Percentiles rank a stretch among this genome's conserved stretches.
phyloP scores from a whole-genome alignment of 176 grass and related monocot genomes.

The Musa beccarii region DNA sequence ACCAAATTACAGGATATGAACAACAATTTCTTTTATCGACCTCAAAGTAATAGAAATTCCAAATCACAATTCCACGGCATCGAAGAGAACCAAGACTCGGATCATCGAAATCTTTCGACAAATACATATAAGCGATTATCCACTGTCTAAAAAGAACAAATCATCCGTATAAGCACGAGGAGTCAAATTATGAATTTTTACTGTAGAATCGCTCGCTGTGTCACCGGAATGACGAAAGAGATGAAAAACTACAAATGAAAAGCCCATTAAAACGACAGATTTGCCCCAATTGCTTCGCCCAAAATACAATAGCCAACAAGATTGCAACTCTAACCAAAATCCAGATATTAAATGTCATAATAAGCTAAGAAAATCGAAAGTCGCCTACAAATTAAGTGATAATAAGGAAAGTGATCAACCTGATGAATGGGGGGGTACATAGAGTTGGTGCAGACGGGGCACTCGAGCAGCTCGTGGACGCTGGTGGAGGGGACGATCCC shows the following conservation, averaged over 20 bases:
- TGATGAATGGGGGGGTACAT: conserved; percentile 24
- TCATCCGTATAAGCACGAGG: no score
- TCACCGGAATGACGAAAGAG: not conserved
- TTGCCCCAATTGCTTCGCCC: not conserved
- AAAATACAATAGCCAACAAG: not conserved
- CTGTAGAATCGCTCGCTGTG: no score
- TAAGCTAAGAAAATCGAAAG: not conserved
- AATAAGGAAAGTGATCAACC: conserved; percentile 1
- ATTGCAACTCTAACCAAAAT: not conserved
- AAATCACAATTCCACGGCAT: not conserved
- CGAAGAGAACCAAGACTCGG: not conserved
- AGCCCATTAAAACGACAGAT: not conserved
- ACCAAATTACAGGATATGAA: no score
- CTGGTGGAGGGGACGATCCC: conserved; percentile 9
- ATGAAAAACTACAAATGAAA: not conserved
- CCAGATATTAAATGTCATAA: no score
- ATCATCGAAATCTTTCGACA: not conserved
- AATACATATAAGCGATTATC: not conserved
- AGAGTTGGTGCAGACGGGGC: conserved; percentile 24
- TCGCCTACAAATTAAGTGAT: not conserved
- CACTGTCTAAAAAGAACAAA: not conserved
- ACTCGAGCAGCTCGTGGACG: conserved; percentile 25
- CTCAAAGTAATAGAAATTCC: not conserved
- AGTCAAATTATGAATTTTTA: no score
- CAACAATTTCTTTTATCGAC: no score